Base-by-base conservation (phyloP, 352 stramenopile species). In the Pythium apleroticum region DNA sequence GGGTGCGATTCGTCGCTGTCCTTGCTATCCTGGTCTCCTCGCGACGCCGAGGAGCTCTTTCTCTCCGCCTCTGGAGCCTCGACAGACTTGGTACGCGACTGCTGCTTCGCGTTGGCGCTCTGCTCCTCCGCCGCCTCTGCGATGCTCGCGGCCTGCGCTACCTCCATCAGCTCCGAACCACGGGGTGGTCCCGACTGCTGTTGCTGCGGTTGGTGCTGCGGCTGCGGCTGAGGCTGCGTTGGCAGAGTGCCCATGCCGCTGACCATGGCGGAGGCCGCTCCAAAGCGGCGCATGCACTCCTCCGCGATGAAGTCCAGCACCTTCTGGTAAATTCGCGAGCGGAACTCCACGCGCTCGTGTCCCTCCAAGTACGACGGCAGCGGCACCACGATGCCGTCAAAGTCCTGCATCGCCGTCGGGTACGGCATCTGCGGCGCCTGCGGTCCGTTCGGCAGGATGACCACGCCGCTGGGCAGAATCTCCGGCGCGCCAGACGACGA, bases 281-380 rank as follows among this genome's bases (percentile, higher is more conserved):
- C 65, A 45, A 69, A 89, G 35, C 79, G 80, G 5, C 73, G 70
- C 52, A 92, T 82, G 60, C 80, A 92, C 57, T 95, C 86, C 49
- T 95, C 80, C 27, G 86, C 88, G 65, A 95, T 91, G 46, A 90
- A 91, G 63, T 91, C 81, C 31, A 93, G 52, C 48, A 95, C 79
- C 60, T 91, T 95, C 55, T 92, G 86, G 66, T 91, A 89, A 43
- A 94, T 82, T 6, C 86, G 81, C 46, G 83, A 81, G 57, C 85
- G 83, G 52, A 94, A 90, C 57, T 90, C 82, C 41, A 82, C 71
- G 57, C 86, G 75, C 55, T 91, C 86, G 56, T 89, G 71, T 28
- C 81, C 80, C 65, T 90, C 77, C 7, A 94, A 56, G 57, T 88
- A 91, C 17, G 85, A 92, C 20, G 85, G 85, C 60, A 91, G 59